These are phyloP conservation scores for Rhodotorula mucilaginosa DNA, from an alignment of 1,284 basidiomycete species.

Conservation along the genomic window DNA sequence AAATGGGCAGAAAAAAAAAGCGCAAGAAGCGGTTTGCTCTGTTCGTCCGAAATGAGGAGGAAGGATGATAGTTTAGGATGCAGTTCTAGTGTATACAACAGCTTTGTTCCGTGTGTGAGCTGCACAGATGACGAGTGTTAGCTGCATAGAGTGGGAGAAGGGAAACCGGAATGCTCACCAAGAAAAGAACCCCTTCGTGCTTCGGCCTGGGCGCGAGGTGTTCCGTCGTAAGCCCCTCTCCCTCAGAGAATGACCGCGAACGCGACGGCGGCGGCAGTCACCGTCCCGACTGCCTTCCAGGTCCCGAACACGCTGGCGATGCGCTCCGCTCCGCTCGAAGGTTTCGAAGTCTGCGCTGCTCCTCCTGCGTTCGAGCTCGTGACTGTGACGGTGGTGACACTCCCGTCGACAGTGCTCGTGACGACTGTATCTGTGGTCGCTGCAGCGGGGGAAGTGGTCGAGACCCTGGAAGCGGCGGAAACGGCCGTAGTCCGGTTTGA, in stretches of 20 bases:
- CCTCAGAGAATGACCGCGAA: not conserved
- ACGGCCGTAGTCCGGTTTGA: constrained; percentile 13
- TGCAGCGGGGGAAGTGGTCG: not conserved
- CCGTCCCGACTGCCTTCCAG: not conserved
- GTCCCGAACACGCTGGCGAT: not conserved
- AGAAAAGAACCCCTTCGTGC: no score
- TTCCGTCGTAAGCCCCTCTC: not conserved
- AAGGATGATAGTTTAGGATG: no score
- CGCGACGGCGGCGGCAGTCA: not conserved
- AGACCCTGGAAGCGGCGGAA: constrained; percentile 15
- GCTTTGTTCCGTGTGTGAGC: no score
- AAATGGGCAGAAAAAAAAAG: no score
- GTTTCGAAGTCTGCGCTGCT: not conserved
- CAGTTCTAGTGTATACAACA: no score
- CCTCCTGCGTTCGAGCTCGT: constrained; percentile 5
- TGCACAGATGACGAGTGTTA: no score
- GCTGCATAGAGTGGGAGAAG: no score
- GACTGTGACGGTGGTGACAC: constrained; percentile 16
- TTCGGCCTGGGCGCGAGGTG: no score
- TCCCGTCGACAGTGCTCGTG: constrained; percentile 10
- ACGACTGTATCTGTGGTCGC: not conserved
- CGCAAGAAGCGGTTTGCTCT: no score
- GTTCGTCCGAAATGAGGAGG: no score
- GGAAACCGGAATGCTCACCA: no score
- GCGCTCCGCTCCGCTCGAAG: not conserved